Evolutionary conservation across 371 early-diverging fungal species (phyloP).

Genomic region (Lichtheimia ornata): DNA sequence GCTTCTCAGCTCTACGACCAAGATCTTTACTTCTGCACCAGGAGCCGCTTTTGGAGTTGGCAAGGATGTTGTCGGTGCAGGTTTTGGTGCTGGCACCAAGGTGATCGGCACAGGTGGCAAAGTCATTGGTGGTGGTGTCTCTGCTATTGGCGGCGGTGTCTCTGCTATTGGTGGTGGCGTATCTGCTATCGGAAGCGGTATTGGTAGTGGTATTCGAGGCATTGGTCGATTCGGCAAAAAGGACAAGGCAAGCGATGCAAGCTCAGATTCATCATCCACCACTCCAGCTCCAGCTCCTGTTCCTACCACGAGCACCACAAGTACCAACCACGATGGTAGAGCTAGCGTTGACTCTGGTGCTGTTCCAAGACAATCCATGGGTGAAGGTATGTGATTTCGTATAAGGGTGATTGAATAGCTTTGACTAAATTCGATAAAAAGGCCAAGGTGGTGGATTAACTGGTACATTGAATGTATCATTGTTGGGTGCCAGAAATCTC

Average conservation of each 20-base stretch:
- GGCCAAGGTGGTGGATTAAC: slow-evolving; percentile 8
- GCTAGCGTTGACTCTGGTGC: slow-evolving; percentile 10
- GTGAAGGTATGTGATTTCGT: neutral
- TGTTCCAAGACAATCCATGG: slow-evolving; percentile 5
- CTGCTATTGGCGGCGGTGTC: slow-evolving; percentile 25
- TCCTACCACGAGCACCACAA: slow-evolving; percentile 12
- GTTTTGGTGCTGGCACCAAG: slow-evolving; percentile 28
- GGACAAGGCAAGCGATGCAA: slow-evolving; percentile 15
- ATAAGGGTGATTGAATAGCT: neutral
- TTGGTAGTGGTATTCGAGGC: slow-evolving; percentile 37
- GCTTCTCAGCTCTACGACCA: slow-evolving; percentile 44
- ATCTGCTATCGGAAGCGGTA: slow-evolving; percentile 6
- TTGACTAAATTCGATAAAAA: neutral
- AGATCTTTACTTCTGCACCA: slow-evolving; percentile 42
- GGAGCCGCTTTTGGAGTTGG: slow-evolving; percentile 37
- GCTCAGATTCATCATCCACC: slow-evolving; percentile 6
- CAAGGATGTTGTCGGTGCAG: slow-evolving; percentile 36
- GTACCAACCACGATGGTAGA: slow-evolving; percentile 3
- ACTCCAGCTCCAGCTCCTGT: slow-evolving; percentile 6
- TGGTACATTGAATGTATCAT: slow-evolving; percentile 39
- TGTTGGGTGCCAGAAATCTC: slow-evolving; percentile 59
- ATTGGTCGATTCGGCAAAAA: slow-evolving; percentile 36
- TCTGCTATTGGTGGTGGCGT: slow-evolving; percentile 40
- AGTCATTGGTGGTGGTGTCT: slow-evolving; percentile 36
- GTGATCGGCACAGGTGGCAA: slow-evolving; percentile 43